Conservation (phyloP, 441 rosid genomes). For the Corymbia citriodora region DNA sequence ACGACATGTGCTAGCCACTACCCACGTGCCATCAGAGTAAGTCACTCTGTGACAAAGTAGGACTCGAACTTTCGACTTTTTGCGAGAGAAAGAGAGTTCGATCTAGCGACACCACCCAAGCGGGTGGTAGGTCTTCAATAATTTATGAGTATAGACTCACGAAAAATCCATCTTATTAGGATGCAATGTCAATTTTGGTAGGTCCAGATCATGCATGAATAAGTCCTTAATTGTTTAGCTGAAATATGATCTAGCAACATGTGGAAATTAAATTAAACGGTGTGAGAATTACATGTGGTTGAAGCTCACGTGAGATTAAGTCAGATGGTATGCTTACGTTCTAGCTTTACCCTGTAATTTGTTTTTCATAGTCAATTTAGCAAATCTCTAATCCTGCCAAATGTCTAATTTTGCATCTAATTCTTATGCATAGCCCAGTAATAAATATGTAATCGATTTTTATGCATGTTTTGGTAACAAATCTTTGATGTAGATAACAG, state of each 20-base stretch:
- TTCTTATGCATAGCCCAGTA: background rate
- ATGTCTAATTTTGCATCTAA: background rate
- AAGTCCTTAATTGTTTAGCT: background rate
- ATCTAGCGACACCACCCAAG: no score
- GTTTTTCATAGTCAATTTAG: background rate
- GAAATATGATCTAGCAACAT: background rate
- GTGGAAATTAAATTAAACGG: background rate
- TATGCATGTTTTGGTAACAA: background rate
- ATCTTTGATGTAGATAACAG: no score
- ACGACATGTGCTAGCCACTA: no score
- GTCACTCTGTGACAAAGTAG: no score
- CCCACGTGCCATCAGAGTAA: no score
- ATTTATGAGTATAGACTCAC: background rate
- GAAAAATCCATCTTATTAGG: background rate
- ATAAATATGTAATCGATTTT: background rate
- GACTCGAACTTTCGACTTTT: no score
- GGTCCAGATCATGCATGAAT: background rate
- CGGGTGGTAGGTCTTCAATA: no score
- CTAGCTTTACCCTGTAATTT: background rate
- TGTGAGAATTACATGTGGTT: background rate
- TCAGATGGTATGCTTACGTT: background rate
- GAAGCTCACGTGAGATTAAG: background rate
- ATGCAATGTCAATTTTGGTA: background rate
- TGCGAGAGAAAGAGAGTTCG: no score
- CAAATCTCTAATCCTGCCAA: background rate